Evolutionary conservation across 768 basidiomycete genomes (phyloP).

Genomic region (Lanmaoa pseudosensibilis): DNA sequence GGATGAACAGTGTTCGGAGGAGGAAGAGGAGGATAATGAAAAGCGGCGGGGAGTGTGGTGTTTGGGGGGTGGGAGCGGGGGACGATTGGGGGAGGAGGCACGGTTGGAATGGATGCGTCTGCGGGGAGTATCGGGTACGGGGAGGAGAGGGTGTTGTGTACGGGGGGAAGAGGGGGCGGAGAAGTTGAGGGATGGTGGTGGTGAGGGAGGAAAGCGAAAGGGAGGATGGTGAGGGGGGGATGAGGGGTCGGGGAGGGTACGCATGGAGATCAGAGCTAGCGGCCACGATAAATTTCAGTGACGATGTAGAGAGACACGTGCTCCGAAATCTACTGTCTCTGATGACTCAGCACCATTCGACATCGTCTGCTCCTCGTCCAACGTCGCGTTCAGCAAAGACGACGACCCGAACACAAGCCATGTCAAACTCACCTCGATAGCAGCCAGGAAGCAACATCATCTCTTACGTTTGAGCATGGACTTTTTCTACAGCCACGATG

Average conservation of each 20-base stretch:
- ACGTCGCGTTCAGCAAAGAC: slow-evolving; percentile 15
- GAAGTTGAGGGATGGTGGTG: background rate
- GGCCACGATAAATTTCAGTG: slow-evolving; percentile 18
- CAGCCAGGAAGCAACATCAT: slow-evolving; percentile 13
- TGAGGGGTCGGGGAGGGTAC: background rate
- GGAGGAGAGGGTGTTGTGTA: slow-evolving; percentile 32
- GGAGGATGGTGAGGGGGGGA: background rate
- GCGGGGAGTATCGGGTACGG: slow-evolving; percentile 36
- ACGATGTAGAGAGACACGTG: slow-evolving; percentile 40
- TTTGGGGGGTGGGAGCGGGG: slow-evolving; percentile 27
- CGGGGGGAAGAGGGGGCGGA: slow-evolving; percentile 2
- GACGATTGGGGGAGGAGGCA: slow-evolving; percentile 26
- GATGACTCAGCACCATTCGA: slow-evolving; percentile 33
- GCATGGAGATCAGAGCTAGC: background rate
- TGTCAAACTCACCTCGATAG: slow-evolving; percentile 19
- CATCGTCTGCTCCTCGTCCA: slow-evolving; percentile 1
- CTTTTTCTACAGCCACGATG: slow-evolving; percentile 31
- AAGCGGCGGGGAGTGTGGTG: slow-evolving; percentile 36
- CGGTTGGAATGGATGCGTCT: slow-evolving; percentile 26
- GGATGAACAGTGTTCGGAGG: background rate
- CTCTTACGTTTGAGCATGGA: slow-evolving; percentile 13
- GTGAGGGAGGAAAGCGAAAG: slow-evolving; percentile 1
- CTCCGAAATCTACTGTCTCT: slow-evolving; percentile 15
- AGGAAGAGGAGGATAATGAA: slow-evolving; percentile 28
- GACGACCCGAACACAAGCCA: background rate